These are phyloP conservation scores for Luzula sylvatica DNA, from an alignment of 176 grass and related monocot species.

Conservation along the genomic window DNA sequence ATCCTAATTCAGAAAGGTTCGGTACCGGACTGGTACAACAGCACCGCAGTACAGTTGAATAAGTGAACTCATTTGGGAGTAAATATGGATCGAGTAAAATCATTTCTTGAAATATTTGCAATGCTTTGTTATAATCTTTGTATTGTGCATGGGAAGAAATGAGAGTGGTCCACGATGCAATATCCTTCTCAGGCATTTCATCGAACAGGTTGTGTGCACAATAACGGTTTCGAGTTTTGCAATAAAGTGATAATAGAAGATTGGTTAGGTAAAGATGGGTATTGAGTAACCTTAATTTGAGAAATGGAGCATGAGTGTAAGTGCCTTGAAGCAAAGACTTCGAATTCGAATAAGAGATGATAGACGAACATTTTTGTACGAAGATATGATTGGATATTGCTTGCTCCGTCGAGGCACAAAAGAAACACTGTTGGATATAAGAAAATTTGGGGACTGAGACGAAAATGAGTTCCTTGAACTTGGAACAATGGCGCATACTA, in stretches of 20 bases:
- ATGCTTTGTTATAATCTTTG: background rate
- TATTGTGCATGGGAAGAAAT: slow-evolving; percentile 13
- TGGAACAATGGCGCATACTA: slow-evolving; percentile 12
- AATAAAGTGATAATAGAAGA: slow-evolving; percentile 13
- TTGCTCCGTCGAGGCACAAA: background rate
- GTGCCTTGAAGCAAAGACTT: slow-evolving; percentile 12
- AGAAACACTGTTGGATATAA: background rate
- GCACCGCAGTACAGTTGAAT: slow-evolving; percentile 49
- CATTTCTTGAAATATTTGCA: slow-evolving; percentile 21
- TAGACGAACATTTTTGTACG: background rate
- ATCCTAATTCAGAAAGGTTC: slow-evolving; percentile 15
- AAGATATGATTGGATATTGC: background rate
- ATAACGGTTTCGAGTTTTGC: background rate
- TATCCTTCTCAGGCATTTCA: slow-evolving; percentile 22
- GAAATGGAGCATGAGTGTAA: slow-evolving; percentile 2
- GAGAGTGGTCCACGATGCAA: slow-evolving; percentile 25
- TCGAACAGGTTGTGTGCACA: slow-evolving; percentile 27
- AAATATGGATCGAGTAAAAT: background rate
- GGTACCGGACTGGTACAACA: slow-evolving; percentile 6
- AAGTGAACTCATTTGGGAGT: slow-evolving; percentile 42
- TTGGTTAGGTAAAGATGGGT: slow-evolving; percentile 15
- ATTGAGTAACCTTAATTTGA: slow-evolving; percentile 3
- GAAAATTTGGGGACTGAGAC: background rate
- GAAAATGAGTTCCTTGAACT: background rate
- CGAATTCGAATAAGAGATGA: slow-evolving; percentile 13